phyloP scores from a whole-genome alignment of 1,284 basidiomycete species.

The Marasmius fiardii region DNA sequence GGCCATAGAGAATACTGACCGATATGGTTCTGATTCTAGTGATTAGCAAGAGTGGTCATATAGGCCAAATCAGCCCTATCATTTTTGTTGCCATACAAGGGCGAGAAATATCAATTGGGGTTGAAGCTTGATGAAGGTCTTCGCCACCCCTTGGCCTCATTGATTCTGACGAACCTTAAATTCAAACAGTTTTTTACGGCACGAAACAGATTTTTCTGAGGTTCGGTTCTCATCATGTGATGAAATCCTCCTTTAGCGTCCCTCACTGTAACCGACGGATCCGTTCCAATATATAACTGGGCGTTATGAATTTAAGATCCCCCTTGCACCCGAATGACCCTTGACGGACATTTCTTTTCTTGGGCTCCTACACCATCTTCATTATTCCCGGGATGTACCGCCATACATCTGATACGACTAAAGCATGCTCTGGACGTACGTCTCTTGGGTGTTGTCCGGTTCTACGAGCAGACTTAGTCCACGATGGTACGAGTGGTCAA shows the following conservation, averaged over 20 bases:
- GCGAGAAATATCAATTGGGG: neutral
- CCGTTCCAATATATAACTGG: conserved; percentile 2
- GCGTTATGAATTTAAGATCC: neutral
- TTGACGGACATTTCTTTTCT: neutral
- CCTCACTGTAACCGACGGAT: neutral
- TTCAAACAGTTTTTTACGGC: neutral
- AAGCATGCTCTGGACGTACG: neutral
- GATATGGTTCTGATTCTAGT: conserved; percentile 3
- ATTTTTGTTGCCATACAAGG: neutral
- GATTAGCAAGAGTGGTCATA: neutral
- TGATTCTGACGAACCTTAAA: neutral
- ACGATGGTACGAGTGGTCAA: neutral
- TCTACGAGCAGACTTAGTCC: neutral
- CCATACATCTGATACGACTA: neutral
- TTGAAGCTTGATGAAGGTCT: neutral
- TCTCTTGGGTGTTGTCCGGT: conserved; percentile 1
- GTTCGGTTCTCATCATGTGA: neutral
- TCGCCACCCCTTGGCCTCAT: neutral
- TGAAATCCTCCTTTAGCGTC: neutral
- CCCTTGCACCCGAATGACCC: conserved; percentile 1
- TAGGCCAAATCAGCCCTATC: neutral
- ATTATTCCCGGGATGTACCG: neutral
- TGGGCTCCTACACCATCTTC: neutral
- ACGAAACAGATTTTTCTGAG: neutral
- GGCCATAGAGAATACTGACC: neutral